A percentile compares a stretch with the other conserved stretches of the same genome.
These are phyloP conservation scores for Lodderomyces oxycetoniae DNA, from an alignment of 1,139 yeast genomes.

Conservation along the genomic window DNA sequence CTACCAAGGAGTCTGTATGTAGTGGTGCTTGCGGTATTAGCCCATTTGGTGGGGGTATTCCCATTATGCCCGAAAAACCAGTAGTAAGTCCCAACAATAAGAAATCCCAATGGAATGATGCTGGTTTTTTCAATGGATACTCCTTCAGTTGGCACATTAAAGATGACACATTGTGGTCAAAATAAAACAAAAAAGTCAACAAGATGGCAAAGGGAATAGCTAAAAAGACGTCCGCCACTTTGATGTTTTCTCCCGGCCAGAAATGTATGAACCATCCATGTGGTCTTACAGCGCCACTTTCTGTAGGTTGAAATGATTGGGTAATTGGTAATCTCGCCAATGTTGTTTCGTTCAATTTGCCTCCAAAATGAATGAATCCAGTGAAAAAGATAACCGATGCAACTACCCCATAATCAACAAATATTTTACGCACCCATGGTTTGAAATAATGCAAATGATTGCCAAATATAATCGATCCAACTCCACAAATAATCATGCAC, in stretches of 20 bases:
- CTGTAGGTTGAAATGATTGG: slow-evolving; percentile 71
- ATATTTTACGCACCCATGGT: slow-evolving; percentile 57
- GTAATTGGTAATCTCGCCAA: slow-evolving; percentile 69
- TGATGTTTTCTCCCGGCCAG: slow-evolving; percentile 58
- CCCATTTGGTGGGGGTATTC: slow-evolving; percentile 95
- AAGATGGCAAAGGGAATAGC: slow-evolving; percentile 91
- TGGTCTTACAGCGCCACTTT: slow-evolving; percentile 28
- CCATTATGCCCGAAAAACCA: slow-evolving; percentile 79
- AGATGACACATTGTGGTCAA: slow-evolving; percentile 93
- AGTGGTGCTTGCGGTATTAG: slow-evolving; percentile 95
- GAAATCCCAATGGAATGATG: slow-evolving; percentile 92
- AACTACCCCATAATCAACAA: slow-evolving; percentile 85
- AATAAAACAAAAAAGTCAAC: slow-evolving; percentile 77
- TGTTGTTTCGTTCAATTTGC: slow-evolving; percentile 47
- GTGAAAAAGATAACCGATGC: slow-evolving; percentile 81
- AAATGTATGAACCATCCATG: slow-evolving; percentile 76
- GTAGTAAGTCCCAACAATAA: slow-evolving; percentile 80
- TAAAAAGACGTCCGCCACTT: slow-evolving; percentile 71
- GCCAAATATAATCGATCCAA: slow-evolving; percentile 59
- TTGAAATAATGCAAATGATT: slow-evolving; percentile 55
- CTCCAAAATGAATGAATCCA: slow-evolving; percentile 88
- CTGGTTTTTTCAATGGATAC: slow-evolving; percentile 78
- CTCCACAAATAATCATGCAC: slow-evolving; percentile 70
- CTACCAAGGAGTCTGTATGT: slow-evolving; percentile 76
- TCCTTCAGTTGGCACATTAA: slow-evolving; percentile 84